These are phyloP conservation scores for Dactylellina leptospora DNA, from an alignment of 2,329 filamentous ascomycete species.

Conservation along the genomic window DNA sequence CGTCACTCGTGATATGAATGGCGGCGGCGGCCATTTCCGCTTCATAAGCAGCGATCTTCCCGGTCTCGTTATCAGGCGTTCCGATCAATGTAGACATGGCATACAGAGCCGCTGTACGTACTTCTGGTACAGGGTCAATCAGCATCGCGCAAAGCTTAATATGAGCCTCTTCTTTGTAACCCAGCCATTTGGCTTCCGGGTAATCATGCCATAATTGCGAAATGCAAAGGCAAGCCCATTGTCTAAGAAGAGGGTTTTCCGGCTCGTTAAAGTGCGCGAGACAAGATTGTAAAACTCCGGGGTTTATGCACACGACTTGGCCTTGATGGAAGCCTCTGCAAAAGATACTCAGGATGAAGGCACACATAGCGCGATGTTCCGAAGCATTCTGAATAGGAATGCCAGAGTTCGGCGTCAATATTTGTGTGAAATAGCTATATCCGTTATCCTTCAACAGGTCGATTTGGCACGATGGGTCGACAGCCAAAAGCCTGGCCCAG, in stretches of 20 bases:
- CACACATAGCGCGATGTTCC: constrained; percentile 98
- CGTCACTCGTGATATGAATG: constrained; percentile 90
- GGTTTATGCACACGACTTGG: constrained; percentile 88
- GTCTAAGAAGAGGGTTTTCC: constrained; percentile 85
- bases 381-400: constrained; percentile 87
- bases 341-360: constrained; percentile 95
- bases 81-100: constrained; percentile 93
- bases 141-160: constrained; percentile 80
- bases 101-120: constrained; percentile 90
- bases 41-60: constrained; percentile 72
- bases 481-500: constrained; percentile 93
- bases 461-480: constrained; percentile 90
- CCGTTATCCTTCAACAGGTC: constrained; percentile 97
- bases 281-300: constrained; percentile 89
- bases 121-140: constrained; percentile 88
- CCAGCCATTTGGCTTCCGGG: constrained; percentile 92
- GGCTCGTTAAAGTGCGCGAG: constrained; percentile 82
- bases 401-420: constrained; percentile 82
- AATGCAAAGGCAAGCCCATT: constrained; percentile 95
- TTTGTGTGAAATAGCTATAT: constrained; percentile 94
- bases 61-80: constrained; percentile 90
- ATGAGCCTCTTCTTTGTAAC: constrained; percentile 87
- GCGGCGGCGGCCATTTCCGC: constrained; percentile 89
- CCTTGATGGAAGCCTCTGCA: constrained; percentile 94
- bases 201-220: constrained; percentile 94